Base-by-base conservation (phyloP, 2,329 filamentous ascomycete species). In the Apiospora rasikravindrae region DNA sequence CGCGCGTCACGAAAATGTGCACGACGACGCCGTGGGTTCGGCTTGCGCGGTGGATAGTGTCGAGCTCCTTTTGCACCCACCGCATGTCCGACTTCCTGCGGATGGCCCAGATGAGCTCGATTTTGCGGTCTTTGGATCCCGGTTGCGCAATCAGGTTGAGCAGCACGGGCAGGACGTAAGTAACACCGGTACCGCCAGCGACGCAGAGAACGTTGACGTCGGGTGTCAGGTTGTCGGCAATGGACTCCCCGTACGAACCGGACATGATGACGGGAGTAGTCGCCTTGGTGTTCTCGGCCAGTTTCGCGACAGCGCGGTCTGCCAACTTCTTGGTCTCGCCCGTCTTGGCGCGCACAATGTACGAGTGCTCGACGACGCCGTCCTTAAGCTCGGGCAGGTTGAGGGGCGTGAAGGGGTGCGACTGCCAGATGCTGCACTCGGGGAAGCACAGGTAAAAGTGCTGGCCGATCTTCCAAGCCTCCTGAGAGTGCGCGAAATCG, bases 361-460 rank as follows among this genome's bases (percentile, higher is more conserved):
- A 91, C 22, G 86, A 85, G 74, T 90, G 88, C 51, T 82, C 80
- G 13, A 88, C 84, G 2, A 78, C 74, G 0, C 84, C 81, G 70
- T 82, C 78, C 26, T 79, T 77, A 0, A 83, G 79, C 8, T 81
- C 76, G 0, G 89, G 90, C 0, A 88, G 79, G 70, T 87, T 90
- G 11, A 90, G 83, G 0, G 90, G 89, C 0, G 91, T 93, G 77
- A 94, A 92, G 0, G 92, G 92, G 76, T 94, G 92, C 0, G 90
- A 90, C 80, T 94, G 91, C 90, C 91, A 93, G 76, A 94, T 86
- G 76, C 87, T 91, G 44, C 89, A 83, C 73, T 91, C 87, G 0
- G 90, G 84, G 76, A 94, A 94, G 79, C 88, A 92, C 22, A 94
- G 83, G 76, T 90, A 94, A 79, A 92, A 94, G 77, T 94, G 92